Percentiles rank a stretch among this genome's conserved stretches.
Evolutionary conservation across 257 asterid genomes (phyloP).

Genomic region (Nicotiana benthamiana): DNA sequence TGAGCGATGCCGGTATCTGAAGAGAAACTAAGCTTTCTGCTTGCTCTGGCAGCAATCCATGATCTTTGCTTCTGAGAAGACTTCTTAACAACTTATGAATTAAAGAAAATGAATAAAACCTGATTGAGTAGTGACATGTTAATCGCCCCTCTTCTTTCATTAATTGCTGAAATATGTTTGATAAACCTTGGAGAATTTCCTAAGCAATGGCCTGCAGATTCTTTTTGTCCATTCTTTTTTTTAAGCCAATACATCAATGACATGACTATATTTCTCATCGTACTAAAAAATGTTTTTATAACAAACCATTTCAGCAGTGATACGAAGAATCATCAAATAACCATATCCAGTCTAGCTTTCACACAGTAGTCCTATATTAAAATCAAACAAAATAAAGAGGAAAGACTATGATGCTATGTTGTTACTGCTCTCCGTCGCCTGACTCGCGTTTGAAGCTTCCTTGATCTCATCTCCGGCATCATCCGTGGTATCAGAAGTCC

Average conservation of each 20-base stretch:
- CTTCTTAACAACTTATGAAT: neutral
- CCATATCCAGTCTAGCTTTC: no score
- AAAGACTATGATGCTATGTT: conserved; percentile 14
- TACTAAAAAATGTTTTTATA: neutral
- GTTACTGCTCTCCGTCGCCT: conserved; percentile 42
- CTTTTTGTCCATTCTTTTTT: no score
- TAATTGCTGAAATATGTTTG: neutral
- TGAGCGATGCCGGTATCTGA: neutral
- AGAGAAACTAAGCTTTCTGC: neutral
- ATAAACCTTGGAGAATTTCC: neutral
- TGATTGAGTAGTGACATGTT: neutral
- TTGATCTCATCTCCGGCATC: conserved; percentile 61
- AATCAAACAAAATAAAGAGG: conserved; percentile 15
- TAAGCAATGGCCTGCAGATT: neutral
- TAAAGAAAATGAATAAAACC: neutral
- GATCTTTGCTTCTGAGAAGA: neutral
- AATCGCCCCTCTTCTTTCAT: neutral
- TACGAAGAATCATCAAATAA: neutral
- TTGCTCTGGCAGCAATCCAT: neutral
- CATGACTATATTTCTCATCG: no score
- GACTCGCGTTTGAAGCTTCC: conserved; percentile 47
- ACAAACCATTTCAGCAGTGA: neutral
- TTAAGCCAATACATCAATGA: neutral
- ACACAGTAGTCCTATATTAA: no score
- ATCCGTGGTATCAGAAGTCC: conserved; percentile 60